Evolutionary conservation across 441 rosid genomes (phyloP).

Genomic region (Brassica hybrid): DNA sequence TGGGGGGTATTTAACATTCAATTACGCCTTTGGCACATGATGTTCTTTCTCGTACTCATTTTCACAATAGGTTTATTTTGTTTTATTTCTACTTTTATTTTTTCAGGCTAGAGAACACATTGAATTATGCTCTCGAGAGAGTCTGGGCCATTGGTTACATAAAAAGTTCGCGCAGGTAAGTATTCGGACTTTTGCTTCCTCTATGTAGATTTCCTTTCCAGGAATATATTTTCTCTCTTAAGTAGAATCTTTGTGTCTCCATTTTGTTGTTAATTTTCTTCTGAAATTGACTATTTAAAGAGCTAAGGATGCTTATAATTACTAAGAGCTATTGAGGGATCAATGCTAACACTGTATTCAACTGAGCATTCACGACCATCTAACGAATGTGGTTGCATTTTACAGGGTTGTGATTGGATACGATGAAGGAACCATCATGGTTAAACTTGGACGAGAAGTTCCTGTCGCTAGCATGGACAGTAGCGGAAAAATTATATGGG

Average conservation of each 20-base stretch:
- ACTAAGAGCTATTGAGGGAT: slow-evolving; percentile 10
- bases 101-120: slow-evolving; percentile 93
- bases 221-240: slow-evolving; percentile 19
- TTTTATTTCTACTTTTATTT: not conserved
- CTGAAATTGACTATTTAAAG: slow-evolving; percentile 16
- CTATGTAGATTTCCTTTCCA: not conserved
- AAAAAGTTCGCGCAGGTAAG: slow-evolving; percentile 87
- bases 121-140: slow-evolving; percentile 95
- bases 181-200: slow-evolving; percentile 8
- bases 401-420: slow-evolving; percentile 80
- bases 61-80: slow-evolving; percentile 2
- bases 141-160: slow-evolving; percentile 91
- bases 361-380: slow-evolving; percentile 7
- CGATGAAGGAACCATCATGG: slow-evolving; percentile 99
- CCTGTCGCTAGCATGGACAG: slow-evolving; percentile 99
- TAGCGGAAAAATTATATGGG: slow-evolving; percentile 98
- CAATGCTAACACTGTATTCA: not conserved
- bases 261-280: slow-evolving; percentile 1
- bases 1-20: slow-evolving; percentile 6
- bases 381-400: slow-evolving; percentile 21
- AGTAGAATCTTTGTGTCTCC: slow-evolving; percentile 20
- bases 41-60: slow-evolving; percentile 15
- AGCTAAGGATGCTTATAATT: slow-evolving; percentile 13
- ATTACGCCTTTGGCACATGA: not conserved
- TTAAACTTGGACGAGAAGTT: slow-evolving; percentile 93